Evolutionary conservation across 1,139 yeast species (phyloP).

Genomic region (Candida freyschussii): DNA sequence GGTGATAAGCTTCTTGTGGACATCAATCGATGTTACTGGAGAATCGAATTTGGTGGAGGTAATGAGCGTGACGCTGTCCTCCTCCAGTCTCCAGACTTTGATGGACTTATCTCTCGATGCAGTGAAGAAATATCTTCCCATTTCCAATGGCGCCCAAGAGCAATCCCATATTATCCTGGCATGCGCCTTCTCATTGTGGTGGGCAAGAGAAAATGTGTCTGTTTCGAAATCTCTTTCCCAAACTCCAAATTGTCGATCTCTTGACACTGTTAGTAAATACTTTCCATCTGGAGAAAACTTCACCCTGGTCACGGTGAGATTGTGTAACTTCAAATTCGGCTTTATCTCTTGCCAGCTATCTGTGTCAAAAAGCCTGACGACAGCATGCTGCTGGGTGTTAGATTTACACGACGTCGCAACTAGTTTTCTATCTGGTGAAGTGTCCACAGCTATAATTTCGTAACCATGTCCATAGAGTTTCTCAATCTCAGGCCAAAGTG

Average conservation of each 20-base stretch:
- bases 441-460: conserved; percentile 78
- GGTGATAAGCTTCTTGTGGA: conserved; percentile 31
- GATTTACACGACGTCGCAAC: conserved; percentile 93
- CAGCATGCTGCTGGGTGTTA: conserved; percentile 80
- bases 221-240: conserved; percentile 54
- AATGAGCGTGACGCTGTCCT: conserved; percentile 23
- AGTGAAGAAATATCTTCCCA: conserved; percentile 55
- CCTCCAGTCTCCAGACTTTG: conserved; percentile 58
- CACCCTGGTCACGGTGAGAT: conserved; percentile 78
- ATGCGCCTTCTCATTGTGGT: conserved; percentile 69
- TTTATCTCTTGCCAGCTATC: conserved; percentile 56
- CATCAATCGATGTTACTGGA: conserved; percentile 73
- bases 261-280: conserved; percentile 72
- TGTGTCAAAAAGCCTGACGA: conserved; percentile 67
- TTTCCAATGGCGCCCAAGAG: conserved; percentile 61
- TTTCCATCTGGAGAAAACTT: conserved; percentile 70
- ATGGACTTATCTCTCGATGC: conserved; percentile 83
- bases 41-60: conserved; percentile 38
- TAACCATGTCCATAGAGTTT: conserved; percentile 97
- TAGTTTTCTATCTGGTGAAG: conserved; percentile 56
- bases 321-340: conserved; percentile 57
- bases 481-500: conserved; percentile 92
- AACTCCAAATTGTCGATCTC: conserved; percentile 82
- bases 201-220: conserved; percentile 38
- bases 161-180: conserved; percentile 94